These are phyloP conservation scores for Penicillium palitans DNA, from an alignment of 2,329 filamentous ascomycete genomes.

Conservation along the genomic window DNA sequence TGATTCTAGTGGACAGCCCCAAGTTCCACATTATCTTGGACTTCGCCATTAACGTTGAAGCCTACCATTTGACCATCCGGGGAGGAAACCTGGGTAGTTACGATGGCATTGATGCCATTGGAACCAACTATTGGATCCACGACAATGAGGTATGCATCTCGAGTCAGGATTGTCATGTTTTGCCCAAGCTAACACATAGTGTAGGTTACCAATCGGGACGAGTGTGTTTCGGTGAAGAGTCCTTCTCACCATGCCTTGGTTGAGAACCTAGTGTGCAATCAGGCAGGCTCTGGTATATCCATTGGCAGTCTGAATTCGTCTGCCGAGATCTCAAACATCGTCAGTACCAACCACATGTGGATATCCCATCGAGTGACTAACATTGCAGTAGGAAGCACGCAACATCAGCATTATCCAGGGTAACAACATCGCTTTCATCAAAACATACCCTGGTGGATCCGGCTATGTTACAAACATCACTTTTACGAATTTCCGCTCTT, in stretches of 20 bases:
- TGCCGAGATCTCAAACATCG: constrained; percentile 34
- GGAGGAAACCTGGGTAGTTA: constrained; percentile 40
- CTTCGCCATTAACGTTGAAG: constrained; percentile 39
- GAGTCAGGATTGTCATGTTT: not conserved
- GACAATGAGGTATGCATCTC: constrained; percentile 31
- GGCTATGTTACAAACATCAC: constrained; percentile 40
- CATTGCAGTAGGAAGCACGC: constrained; percentile 24
- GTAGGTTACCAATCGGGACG: constrained; percentile 40
- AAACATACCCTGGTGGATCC: constrained; percentile 42
- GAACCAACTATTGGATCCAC: constrained; percentile 41
- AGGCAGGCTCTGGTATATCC: constrained; percentile 39
- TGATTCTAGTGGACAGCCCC: constrained; percentile 36
- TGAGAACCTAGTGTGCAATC: constrained; percentile 41
- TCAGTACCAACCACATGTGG: not conserved
- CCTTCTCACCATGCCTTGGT: constrained; percentile 39
- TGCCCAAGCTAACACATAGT: not conserved
- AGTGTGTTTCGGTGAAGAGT: constrained; percentile 42
- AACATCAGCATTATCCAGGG: constrained; percentile 43
- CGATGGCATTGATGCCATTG: constrained; percentile 41
- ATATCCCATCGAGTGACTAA: not conserved
- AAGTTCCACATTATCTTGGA: constrained; percentile 43
- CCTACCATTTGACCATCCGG: constrained; percentile 41
- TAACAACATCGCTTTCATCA: constrained; percentile 43
- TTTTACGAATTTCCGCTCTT: constrained; percentile 34
- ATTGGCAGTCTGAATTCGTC: constrained; percentile 39